Base-by-base conservation (phyloP, 345 rosid species). In the Aquilaria yunnanensis region DNA sequence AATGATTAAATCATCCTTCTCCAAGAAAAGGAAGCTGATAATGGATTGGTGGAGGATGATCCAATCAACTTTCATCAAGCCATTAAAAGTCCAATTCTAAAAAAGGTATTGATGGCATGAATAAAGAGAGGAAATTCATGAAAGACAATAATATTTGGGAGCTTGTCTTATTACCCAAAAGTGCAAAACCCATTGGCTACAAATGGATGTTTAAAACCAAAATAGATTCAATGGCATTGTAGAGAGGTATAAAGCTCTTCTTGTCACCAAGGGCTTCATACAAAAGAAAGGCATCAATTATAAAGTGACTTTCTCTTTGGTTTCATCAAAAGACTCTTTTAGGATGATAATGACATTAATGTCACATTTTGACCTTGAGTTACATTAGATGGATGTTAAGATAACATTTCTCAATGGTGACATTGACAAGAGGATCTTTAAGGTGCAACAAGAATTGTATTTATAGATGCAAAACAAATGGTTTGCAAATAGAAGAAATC, bases 341-440 rank as follows among this genome's bases (percentile, higher is more conserved):
- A 23, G 1, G 23, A 23, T 23, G 1, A 23, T 23, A 23, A 23
- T 23, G 43, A 3, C 43, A 37, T 48, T 49, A 2, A 11, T 60
- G 37, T 56, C 56, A 29, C 16, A 59, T 46, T 59, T 59, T 16
- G 49, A 59, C 16, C 63, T 59, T 43, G 37, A 59, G 14, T 10
- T 61, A 31, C 55, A 48, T 32, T 23, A 61, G 7, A 48, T 32
- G 55, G 46, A 48, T 61, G 54, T 32, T 1, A 48, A 61, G 13
- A 61, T 7, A 7, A 5, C 2, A 12, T 48, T 48, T 12, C 55
- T 48, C 45, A 61, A 61, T 48, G 64, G 52, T 10, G 12, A 49
- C 9, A 2, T 49, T 2, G 3, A 2, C 2, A 2, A 49, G 9
- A 10, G 9, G 12, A n/a, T 49, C 14, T 49, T 3, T n/a, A 49